phyloP scores from a whole-genome alignment of 1,284 basidiomycete species.

The Cryptococcus sp. region DNA sequence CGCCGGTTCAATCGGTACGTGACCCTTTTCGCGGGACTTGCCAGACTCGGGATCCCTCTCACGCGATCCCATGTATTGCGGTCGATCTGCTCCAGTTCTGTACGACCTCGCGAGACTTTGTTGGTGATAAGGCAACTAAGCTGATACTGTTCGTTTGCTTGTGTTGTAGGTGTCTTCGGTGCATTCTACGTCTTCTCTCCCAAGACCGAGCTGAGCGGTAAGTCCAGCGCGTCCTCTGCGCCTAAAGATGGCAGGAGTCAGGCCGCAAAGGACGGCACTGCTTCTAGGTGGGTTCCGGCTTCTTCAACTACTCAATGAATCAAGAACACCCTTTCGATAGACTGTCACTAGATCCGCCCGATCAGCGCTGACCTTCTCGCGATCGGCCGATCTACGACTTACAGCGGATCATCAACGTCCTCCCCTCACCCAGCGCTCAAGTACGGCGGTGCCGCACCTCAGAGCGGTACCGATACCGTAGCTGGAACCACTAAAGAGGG shows the following conservation, averaged over 20 bases:
- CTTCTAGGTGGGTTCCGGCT: slow-evolving; percentile 20
- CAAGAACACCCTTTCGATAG: not conserved
- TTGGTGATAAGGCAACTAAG: not conserved
- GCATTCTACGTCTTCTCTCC: slow-evolving; percentile 42
- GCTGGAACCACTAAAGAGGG: slow-evolving; percentile 33
- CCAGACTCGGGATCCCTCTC: too few relatives aligned
- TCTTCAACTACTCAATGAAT: not conserved
- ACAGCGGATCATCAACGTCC: slow-evolving; percentile 13
- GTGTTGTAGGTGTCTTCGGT: slow-evolving; percentile 30
- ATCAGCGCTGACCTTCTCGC: not conserved
- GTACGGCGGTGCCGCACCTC: slow-evolving; percentile 36
- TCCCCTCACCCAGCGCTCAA: slow-evolving; percentile 28
- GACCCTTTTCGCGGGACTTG: not conserved
- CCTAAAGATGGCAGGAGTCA: slow-evolving; percentile 28
- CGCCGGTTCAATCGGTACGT: slow-evolving; percentile 14
- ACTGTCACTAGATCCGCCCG: too few relatives aligned
- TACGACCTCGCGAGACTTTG: not conserved
- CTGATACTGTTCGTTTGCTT: not conserved
- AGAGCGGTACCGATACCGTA: slow-evolving; percentile 26
- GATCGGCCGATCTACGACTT: not conserved
- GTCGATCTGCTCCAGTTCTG: not conserved
- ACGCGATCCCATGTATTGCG: not conserved
- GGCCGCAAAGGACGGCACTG: slow-evolving; percentile 25
- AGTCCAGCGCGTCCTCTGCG: slow-evolving; percentile 14
- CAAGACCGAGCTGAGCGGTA: slow-evolving; percentile 36